Evolutionary conservation across 1,284 basidiomycete genomes (phyloP).

Genomic region (Ceratobasidium sp.): DNA sequence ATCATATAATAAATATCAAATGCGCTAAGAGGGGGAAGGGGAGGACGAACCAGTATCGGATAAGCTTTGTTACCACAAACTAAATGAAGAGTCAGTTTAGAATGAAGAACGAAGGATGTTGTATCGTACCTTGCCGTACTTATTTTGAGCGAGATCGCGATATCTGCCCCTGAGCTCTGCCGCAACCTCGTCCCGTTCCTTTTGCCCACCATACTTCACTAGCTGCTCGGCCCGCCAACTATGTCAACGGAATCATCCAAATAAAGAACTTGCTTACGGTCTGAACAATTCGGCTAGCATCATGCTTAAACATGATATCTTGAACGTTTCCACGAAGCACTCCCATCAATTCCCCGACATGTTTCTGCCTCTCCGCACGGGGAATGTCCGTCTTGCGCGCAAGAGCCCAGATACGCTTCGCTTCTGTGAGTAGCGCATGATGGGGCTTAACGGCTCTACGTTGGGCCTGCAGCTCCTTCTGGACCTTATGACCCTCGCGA

Average conservation of each 20-base stretch:
- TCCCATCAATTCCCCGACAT: constrained; percentile 78
- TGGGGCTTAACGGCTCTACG: constrained; percentile 83
- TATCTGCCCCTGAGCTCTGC: constrained; percentile 84
- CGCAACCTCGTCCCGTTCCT: constrained; percentile 83
- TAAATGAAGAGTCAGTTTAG: constrained; percentile 53
- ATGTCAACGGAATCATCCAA: background rate
- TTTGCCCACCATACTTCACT: constrained; percentile 85
- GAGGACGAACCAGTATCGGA: constrained; percentile 66
- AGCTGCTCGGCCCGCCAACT: constrained; percentile 56
- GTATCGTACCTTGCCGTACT: constrained; percentile 83
- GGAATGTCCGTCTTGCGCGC: constrained; percentile 81
- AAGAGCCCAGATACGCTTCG: constrained; percentile 86
- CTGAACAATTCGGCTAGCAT: constrained; percentile 89
- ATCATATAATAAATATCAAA: background rate
- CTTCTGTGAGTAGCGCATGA: constrained; percentile 76
- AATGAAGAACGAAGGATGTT: background rate
- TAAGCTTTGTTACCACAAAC: constrained; percentile 89
- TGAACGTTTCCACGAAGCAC: constrained; percentile 82
- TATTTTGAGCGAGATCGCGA: constrained; percentile 81
- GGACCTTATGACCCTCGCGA: constrained; percentile 75
- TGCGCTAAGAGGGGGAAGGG: background rate
- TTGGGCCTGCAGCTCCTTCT: constrained; percentile 72
- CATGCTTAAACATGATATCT: constrained; percentile 90
- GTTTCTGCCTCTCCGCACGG: constrained; percentile 78
- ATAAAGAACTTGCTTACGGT: constrained; percentile 61